Evolutionary conservation across 2,329 filamentous ascomycete genomes (phyloP).

Genomic region (Aurifilum marmelostoma): DNA sequence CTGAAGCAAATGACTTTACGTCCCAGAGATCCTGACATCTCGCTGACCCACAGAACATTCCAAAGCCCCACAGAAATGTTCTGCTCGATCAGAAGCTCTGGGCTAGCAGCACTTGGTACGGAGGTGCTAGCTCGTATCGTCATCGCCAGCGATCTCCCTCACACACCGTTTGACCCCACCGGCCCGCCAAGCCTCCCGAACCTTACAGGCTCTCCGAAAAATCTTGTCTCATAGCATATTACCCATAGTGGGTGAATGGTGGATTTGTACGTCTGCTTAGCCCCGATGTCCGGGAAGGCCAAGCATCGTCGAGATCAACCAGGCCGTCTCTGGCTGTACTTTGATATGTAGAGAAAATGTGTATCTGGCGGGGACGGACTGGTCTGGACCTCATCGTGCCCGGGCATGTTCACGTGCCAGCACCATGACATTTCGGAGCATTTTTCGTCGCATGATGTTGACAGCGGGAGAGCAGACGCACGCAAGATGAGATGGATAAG

Average conservation of each 20-base stretch:
- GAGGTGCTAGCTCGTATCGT: constrained; percentile 13
- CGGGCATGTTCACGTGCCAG: constrained; percentile 18
- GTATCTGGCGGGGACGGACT: not conserved
- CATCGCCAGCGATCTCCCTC: not conserved
- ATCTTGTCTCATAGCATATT: too few relatives aligned
- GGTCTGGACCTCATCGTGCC: not conserved
- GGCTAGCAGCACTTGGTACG: not conserved
- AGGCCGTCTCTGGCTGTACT: not conserved
- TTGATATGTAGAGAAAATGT: not conserved
- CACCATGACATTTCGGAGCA: constrained; percentile 11
- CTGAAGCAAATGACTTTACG: constrained; percentile 19
- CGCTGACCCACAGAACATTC: constrained; percentile 21
- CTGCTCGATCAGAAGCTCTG: constrained; percentile 8
- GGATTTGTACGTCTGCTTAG: not conserved
- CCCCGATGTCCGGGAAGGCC: not conserved
- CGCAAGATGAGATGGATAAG: constrained; percentile 20
- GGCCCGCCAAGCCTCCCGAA: constrained; percentile 15
- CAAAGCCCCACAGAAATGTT: constrained; percentile 19
- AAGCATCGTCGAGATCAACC: not conserved
- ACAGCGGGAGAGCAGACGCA: constrained; percentile 18
- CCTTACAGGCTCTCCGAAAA: not conserved
- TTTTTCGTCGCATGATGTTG: constrained; percentile 28
- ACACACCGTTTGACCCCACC: not conserved
- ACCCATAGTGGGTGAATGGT: not conserved
- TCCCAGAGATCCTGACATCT: constrained; percentile 27